Conservation (phyloP, 305 asterid species). For the Fraxinus paxiana region DNA sequence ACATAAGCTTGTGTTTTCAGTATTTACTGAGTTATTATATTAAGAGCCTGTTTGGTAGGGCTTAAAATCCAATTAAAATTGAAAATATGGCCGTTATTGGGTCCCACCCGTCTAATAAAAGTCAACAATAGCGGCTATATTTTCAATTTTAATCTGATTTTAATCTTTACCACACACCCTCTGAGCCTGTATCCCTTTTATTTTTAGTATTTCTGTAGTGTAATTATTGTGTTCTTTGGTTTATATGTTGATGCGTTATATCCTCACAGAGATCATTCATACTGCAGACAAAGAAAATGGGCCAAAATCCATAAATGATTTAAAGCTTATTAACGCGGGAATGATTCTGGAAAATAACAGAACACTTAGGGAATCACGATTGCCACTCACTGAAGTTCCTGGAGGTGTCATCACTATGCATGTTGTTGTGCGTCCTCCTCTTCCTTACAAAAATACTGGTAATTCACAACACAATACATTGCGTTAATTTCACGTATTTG, state of each 20-base stretch:
- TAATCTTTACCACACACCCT: too few relatives aligned
- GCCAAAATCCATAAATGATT: constrained; percentile 66
- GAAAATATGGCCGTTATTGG: too few relatives aligned
- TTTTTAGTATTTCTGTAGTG: not conserved
- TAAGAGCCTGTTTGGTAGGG: not conserved
- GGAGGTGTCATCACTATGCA: constrained; percentile 89
- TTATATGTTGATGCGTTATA: not conserved
- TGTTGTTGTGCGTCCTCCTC: constrained; percentile 76
- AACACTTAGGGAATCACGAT: constrained; percentile 75
- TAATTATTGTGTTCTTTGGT: not conserved
- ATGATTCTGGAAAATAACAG: constrained; percentile 78
- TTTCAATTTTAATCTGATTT: too few relatives aligned
- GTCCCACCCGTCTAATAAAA: too few relatives aligned
- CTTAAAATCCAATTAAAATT: too few relatives aligned
- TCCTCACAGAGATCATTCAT: constrained; percentile 22
- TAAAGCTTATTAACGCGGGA: constrained; percentile 86
- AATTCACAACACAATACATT: constrained; percentile 8
- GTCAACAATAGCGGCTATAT: too few relatives aligned
- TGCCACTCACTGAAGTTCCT: constrained; percentile 86
- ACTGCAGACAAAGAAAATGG: constrained; percentile 69
- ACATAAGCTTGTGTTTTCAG: not conserved
- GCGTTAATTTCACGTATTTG: not conserved
- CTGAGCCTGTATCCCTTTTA: not conserved
- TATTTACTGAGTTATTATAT: not conserved
- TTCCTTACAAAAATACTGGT: constrained; percentile 68